phyloP scores from a whole-genome alignment of 768 basidiomycete genomes.

The Sarcodon aspratus region DNA sequence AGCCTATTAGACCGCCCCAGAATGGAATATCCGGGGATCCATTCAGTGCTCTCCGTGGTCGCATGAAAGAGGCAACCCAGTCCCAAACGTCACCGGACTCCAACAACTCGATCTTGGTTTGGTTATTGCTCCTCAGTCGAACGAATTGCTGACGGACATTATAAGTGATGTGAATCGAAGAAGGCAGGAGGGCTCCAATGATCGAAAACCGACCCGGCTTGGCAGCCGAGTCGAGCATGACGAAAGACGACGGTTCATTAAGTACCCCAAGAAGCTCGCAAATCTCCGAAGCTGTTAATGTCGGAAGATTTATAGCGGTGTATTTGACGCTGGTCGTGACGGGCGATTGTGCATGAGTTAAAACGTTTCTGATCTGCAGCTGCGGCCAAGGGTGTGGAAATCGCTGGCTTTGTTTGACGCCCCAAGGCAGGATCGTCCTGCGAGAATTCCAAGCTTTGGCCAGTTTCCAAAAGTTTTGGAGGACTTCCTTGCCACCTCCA shows the following conservation, averaged over 20 bases:
- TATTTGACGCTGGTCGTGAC: conserved; percentile 19
- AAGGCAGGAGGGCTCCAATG: conserved; percentile 45
- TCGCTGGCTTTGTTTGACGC: conserved; percentile 17
- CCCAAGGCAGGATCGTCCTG: conserved; percentile 32
- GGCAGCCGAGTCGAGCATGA: conserved; percentile 67
- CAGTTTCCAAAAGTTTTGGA: conserved; percentile 66
- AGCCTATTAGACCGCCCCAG: conserved; percentile 80
- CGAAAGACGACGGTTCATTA: conserved; percentile 51
- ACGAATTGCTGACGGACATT: conserved; percentile 38
- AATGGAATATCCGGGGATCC: conserved; percentile 54
- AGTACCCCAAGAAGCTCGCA: conserved; percentile 54
- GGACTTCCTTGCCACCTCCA: conserved; percentile 54
- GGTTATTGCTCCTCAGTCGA: conserved; percentile 27
- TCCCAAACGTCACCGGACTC: conserved; percentile 53
- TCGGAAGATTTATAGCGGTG: conserved; percentile 28
- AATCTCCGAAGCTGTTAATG: conserved; percentile 30
- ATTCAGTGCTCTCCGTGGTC: conserved; percentile 28
- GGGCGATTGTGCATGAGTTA: conserved; percentile 10
- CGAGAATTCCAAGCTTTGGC: conserved; percentile 44
- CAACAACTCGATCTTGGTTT: conserved; percentile 28
- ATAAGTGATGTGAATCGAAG: conserved; percentile 49
- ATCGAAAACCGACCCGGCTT: conserved; percentile 67
- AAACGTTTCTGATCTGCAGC: conserved; percentile 8
- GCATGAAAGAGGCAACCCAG: conserved; percentile 69
- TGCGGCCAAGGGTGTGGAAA: conserved; percentile 42